A percentile compares a stretch with the other conserved stretches of the same genome.
phyloP scores from a whole-genome alignment of 345 rosid species.

The Physaria fendleri region DNA sequence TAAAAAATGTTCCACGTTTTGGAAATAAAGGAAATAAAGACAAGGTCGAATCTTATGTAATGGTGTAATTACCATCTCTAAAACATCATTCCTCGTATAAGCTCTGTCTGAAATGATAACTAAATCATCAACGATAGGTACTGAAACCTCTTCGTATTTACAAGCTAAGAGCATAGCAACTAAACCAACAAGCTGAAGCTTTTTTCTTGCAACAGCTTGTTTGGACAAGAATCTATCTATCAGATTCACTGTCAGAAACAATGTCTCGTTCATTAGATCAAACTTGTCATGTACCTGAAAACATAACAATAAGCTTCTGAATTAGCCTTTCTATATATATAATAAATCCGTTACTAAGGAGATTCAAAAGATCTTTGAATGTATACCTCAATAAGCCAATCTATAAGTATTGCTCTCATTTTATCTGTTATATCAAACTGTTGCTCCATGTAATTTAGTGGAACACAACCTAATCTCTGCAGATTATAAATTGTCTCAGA shows the following conservation, averaged over 20 bases:
- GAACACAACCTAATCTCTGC: constrained; percentile 58
- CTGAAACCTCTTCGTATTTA: constrained; percentile 95
- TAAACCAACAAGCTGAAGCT: constrained; percentile 86
- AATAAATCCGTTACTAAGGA: not conserved
- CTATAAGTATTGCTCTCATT: constrained; percentile 93
- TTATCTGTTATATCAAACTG: constrained; percentile 75
- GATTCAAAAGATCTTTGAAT: not conserved
- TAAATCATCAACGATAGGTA: constrained; percentile 83
- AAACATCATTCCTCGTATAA: constrained; percentile 53
- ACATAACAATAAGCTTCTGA: not conserved
- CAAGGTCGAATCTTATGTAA: not conserved
- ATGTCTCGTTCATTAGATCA: constrained; percentile 51
- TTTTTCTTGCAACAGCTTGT: constrained; percentile 61
- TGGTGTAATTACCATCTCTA: constrained; percentile 42
- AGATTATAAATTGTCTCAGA: not conserved
- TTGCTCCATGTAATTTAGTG: constrained; percentile 52
- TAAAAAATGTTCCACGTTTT: not conserved
- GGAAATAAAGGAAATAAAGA: no score
- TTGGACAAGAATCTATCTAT: constrained; percentile 82
- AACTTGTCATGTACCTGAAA: constrained; percentile 56
- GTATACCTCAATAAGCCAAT: constrained; percentile 99
- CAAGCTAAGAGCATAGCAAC: constrained; percentile 93
- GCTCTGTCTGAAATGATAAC: constrained; percentile 88
- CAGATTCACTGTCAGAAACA: constrained; percentile 77
- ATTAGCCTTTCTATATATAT: not conserved